Evolutionary conservation across 768 basidiomycete genomes (phyloP).

Genomic region (Podaxis sp.): DNA sequence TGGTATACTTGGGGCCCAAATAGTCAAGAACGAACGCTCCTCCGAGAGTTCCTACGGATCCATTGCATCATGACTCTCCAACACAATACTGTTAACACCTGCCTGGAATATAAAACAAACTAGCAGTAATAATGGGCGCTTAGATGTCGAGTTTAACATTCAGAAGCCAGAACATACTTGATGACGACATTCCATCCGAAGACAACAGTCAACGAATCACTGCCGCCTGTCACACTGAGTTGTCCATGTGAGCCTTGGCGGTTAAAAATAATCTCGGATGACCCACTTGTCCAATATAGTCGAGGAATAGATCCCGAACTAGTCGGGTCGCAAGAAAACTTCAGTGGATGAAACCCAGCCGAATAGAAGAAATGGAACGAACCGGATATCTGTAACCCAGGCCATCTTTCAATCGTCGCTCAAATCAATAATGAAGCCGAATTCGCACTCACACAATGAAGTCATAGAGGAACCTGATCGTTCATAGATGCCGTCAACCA

Average conservation of each 20-base stretch:
- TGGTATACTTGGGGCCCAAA: slow-evolving; percentile 73
- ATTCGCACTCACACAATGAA: slow-evolving; percentile 62
- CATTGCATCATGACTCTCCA: slow-evolving; percentile 42
- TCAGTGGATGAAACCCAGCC: background rate
- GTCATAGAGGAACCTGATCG: slow-evolving; percentile 70
- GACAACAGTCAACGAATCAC: slow-evolving; percentile 51
- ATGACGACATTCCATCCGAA: slow-evolving; percentile 88
- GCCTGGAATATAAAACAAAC: slow-evolving; percentile 43
- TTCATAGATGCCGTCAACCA: background rate
- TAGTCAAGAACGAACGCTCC: slow-evolving; percentile 79
- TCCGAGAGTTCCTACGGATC: slow-evolving; percentile 51
- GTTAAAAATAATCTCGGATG: background rate
- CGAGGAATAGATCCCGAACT: slow-evolving; percentile 84
- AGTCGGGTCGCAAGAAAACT: slow-evolving; percentile 1
- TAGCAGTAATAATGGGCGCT: slow-evolving; percentile 1
- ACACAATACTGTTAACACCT: background rate
- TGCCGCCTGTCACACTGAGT: slow-evolving; percentile 57
- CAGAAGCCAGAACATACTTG: slow-evolving; percentile 48
- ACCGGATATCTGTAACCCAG: slow-evolving; percentile 56
- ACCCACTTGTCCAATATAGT: slow-evolving; percentile 66
- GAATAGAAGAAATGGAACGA: slow-evolving; percentile 24
- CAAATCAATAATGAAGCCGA: background rate
- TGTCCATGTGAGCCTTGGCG: background rate
- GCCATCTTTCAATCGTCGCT: background rate
- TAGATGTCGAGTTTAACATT: background rate